Base-by-base conservation (phyloP, 495 filamentous ascomycete species). In the Aspergillus nanangensis region DNA sequence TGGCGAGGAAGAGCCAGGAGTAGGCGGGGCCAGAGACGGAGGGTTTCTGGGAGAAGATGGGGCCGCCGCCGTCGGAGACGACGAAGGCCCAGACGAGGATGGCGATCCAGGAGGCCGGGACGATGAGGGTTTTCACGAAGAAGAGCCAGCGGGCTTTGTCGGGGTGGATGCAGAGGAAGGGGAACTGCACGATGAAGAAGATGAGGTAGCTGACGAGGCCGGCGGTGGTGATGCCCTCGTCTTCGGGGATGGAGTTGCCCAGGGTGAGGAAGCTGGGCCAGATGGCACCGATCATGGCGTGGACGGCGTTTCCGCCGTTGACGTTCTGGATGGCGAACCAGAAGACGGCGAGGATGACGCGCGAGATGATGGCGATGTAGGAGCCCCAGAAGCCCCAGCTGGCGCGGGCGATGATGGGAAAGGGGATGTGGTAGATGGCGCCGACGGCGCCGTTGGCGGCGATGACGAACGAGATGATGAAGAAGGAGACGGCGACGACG, bases 261-360 rank as follows among this genome's bases (percentile, higher is more conserved):
- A 83, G 63, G 13, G 66, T 63, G 42, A 70, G 61, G 48, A 80
- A 84, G 19, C 75, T 79, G 3, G 82, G 81, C 71, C 83, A 86
- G 56, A 86, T 86, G 4, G 83, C 81, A 9, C 72, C 73, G 14
- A 88, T 70, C 81, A 86, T 86, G 37, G 83, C 79, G 1, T 74
- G 75, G 21, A 85, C 69, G 19, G 79, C 75, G 51, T 82, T 79
- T 0, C 79, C 82, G 8, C 84, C 84, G 51, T 82, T 86, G 43
- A 78, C 77, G 20, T 80, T 76, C 55, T 86, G 79, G 40, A 88
- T 84, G 11, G 80, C 81, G 20, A 86, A 80, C 84, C 84, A 87
- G 64, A 87, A 86, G 53, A 86, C 65, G 7, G 82, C 83, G 4
- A 87, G 70, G 44, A 87, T 78, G 0, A 76, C 70, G n/a, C 84